Percentiles rank a stretch among this genome's conserved stretches.
Evolutionary conservation across 2,329 filamentous ascomycete genomes (phyloP).

Genomic region (Stagonosporopsis chrysanthemi): DNA sequence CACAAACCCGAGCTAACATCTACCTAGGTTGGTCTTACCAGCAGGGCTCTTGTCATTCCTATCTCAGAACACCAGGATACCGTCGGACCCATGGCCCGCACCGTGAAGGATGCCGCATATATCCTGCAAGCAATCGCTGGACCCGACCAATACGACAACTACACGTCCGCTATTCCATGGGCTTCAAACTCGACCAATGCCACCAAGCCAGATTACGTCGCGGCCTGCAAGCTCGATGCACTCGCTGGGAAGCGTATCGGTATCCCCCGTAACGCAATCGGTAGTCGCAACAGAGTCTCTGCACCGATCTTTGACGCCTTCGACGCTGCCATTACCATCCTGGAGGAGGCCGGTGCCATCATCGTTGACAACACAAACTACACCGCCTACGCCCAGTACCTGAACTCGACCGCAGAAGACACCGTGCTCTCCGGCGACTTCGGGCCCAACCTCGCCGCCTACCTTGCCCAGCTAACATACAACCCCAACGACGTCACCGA

Average conservation of each 20-base stretch:
- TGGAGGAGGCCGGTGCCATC: conserved; percentile 64
- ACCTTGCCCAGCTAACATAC: conserved; percentile 62
- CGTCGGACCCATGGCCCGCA: conserved; percentile 65
- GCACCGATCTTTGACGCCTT: conserved; percentile 62
- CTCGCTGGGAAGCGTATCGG: conserved; percentile 68
- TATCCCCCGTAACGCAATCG: conserved; percentile 67
- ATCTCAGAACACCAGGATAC: conserved; percentile 66
- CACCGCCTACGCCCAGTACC: conserved; percentile 58
- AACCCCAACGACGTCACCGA: conserved; percentile 65
- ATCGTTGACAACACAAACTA: conserved; percentile 69
- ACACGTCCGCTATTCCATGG: conserved; percentile 65
- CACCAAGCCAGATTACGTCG: conserved; percentile 66
- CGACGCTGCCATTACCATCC: conserved; percentile 59
- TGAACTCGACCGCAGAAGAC: conserved; percentile 50
- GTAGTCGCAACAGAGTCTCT: conserved; percentile 38
- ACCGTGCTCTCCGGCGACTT: conserved; percentile 68
- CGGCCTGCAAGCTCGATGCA: conserved; percentile 62
- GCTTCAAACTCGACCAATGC: conserved; percentile 46
- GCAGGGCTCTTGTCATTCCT: conserved; percentile 69
- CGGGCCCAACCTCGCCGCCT: conserved; percentile 62
- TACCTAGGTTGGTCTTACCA: conserved; percentile 63
- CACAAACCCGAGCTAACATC: neutral
- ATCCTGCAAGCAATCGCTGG: conserved; percentile 67
- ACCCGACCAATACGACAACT: conserved; percentile 62
- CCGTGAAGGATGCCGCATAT: conserved; percentile 66